phyloP scores from a whole-genome alignment of 2,329 filamentous ascomycete genomes.

The Phaeosphaeriaceae sp. region DNA sequence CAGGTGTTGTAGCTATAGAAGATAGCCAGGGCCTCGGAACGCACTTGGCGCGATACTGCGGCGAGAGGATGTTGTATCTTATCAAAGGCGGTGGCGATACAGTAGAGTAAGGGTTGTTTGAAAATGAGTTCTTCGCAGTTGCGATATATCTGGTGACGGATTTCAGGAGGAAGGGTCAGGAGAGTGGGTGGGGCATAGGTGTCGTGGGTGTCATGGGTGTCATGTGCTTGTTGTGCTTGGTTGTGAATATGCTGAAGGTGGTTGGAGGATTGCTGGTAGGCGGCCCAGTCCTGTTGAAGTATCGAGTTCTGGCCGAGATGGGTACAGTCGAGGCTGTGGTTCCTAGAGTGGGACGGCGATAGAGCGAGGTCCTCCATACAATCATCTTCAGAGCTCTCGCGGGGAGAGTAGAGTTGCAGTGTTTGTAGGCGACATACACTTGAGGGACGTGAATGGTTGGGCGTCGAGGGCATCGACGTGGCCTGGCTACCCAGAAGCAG shows the following conservation, averaged over 20 bases:
- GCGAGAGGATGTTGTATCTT: conserved; percentile 48
- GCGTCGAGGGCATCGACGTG: conserved; percentile 30
- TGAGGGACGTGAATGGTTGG: conserved; percentile 23
- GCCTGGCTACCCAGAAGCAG: conserved; percentile 22
- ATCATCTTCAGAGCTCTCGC: conserved; percentile 26
- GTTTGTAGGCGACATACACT: conserved; percentile 23
- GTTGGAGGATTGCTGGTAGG: conserved; percentile 21
- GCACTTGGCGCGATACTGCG: conserved; percentile 43
- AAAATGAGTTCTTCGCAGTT: conserved; percentile 45
- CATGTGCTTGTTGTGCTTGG: conserved; percentile 14
- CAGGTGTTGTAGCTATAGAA: conserved; percentile 51
- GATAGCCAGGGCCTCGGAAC: conserved; percentile 46
- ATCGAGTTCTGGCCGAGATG: conserved; percentile 17
- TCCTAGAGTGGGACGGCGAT: conserved; percentile 29
- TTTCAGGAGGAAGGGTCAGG: conserved; percentile 45
- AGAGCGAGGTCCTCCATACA: conserved; percentile 39
- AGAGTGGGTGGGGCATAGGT: conserved; percentile 30
- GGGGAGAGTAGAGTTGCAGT: conserved; percentile 19
- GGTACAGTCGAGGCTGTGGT: conserved; percentile 27
- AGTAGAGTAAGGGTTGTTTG: conserved; percentile 49
- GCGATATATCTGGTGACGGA: conserved; percentile 48
- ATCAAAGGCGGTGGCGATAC: conserved; percentile 46
- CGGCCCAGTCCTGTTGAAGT: conserved; percentile 29
- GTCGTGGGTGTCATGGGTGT: conserved; percentile 6
- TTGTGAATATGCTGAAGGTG: conserved; percentile 2